Evolutionary conservation across 108 stramenopile species (phyloP).

Genomic region (Nitzschia palea): DNA sequence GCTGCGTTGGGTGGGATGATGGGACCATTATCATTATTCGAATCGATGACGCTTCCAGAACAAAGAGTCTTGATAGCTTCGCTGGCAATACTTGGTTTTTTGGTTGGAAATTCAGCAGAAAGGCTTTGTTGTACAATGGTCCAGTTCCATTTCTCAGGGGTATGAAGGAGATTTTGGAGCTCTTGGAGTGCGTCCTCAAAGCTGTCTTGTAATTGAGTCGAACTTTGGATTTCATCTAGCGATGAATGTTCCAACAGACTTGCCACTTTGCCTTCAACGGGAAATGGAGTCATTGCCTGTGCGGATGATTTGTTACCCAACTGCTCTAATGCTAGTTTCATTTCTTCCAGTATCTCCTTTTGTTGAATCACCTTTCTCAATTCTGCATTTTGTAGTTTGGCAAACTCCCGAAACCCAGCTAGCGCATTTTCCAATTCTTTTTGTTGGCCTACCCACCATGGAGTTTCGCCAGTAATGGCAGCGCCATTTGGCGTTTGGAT

Average conservation of each 20-base stretch:
- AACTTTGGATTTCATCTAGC: background rate
- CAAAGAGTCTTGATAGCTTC: background rate
- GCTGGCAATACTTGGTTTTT: background rate
- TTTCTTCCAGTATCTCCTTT: background rate
- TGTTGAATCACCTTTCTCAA: background rate
- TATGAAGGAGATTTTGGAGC: background rate
- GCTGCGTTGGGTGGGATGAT: constrained; percentile 8
- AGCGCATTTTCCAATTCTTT: background rate
- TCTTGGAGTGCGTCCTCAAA: background rate
- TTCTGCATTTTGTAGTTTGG: background rate
- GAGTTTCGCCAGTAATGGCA: background rate
- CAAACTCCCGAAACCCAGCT: background rate
- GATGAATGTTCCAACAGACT: background rate
- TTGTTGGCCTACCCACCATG: background rate
- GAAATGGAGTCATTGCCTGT: too few relatives aligned
- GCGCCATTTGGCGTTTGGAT: background rate
- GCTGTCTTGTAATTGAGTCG: background rate
- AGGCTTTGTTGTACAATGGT: background rate
- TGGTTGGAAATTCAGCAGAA: background rate
- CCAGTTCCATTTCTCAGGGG: background rate
- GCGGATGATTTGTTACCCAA: background rate
- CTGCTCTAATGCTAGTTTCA: background rate
- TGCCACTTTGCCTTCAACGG: background rate
- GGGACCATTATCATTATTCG: background rate
- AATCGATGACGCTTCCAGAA: background rate